phyloP scores from a whole-genome alignment of 2,329 filamentous ascomycete species.

The Stromatinia cepivora region DNA sequence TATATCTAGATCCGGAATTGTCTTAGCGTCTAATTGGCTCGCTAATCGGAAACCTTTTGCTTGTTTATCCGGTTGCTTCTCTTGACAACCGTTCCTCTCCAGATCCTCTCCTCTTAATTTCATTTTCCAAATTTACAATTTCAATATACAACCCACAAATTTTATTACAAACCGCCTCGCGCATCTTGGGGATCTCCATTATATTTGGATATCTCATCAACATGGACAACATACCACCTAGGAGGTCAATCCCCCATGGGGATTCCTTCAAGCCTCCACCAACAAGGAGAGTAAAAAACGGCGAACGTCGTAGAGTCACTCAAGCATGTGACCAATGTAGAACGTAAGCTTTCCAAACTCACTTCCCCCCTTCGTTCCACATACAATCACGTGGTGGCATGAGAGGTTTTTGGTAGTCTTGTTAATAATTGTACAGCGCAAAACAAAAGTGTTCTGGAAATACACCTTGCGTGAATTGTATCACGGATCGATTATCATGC shows the following conservation, averaged over 20 bases:
- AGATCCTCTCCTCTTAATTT: neutral
- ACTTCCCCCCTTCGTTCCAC: neutral
- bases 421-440: slow-evolving; percentile 32
- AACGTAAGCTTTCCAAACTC: slow-evolving; percentile 42
- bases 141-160: neutral
- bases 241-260: neutral
- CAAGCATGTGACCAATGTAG: slow-evolving; percentile 52
- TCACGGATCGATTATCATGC: neutral
- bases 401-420: neutral
- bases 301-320: slow-evolving; percentile 42
- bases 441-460: slow-evolving; percentile 46
- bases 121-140: neutral
- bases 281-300: neutral
- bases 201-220: neutral
- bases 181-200: neutral
- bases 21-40: neutral
- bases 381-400: neutral
- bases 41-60: neutral
- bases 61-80: neutral
- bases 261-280: no score
- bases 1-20: neutral
- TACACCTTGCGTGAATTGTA: slow-evolving; percentile 44
- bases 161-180: neutral
- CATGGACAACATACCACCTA: neutral
- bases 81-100: neutral